Conservation (phyloP, 768 basidiomycete species). For the Obba rivulosa region DNA sequence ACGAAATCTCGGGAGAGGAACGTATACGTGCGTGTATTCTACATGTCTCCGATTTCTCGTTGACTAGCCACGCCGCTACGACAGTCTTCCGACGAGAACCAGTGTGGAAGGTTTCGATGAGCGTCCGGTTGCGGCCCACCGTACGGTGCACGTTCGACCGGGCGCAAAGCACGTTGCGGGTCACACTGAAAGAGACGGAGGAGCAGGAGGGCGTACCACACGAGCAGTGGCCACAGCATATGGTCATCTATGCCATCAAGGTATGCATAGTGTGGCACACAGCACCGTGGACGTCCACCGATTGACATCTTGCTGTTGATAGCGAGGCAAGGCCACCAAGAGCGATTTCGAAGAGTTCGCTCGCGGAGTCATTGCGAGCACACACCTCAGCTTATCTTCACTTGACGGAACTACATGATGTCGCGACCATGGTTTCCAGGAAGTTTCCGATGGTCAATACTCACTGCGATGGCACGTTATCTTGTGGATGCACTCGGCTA, state of each 20-base stretch:
- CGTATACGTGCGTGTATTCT: constrained; percentile 39
- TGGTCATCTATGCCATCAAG: constrained; percentile 64
- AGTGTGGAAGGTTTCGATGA: constrained; percentile 66
- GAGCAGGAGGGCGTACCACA: constrained; percentile 19
- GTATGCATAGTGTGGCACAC: constrained; percentile 26
- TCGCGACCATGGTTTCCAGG: too few relatives aligned
- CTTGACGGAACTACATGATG: too few relatives aligned
- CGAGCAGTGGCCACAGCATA: constrained; percentile 29
- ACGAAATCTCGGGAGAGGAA: constrained; percentile 35
- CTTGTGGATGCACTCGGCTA: too few relatives aligned
- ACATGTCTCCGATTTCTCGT: background rate
- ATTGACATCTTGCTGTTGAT: background rate
- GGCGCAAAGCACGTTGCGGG: constrained; percentile 48
- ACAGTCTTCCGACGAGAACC: constrained; percentile 72
- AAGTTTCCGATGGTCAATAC: too few relatives aligned
- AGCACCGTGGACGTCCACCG: background rate
- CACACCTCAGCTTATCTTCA: background rate
- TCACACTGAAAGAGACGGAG: constrained; percentile 47
- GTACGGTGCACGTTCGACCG: constrained; percentile 55
- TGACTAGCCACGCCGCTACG: constrained; percentile 4
- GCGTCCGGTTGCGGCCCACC: constrained; percentile 47
- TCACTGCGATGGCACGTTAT: too few relatives aligned
- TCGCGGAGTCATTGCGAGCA: constrained; percentile 8
- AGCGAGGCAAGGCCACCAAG: constrained; percentile 22
- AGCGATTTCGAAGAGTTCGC: constrained; percentile 22